Conservation (phyloP, 2,329 filamentous ascomycete species). For the Fusarium begoniae region DNA sequence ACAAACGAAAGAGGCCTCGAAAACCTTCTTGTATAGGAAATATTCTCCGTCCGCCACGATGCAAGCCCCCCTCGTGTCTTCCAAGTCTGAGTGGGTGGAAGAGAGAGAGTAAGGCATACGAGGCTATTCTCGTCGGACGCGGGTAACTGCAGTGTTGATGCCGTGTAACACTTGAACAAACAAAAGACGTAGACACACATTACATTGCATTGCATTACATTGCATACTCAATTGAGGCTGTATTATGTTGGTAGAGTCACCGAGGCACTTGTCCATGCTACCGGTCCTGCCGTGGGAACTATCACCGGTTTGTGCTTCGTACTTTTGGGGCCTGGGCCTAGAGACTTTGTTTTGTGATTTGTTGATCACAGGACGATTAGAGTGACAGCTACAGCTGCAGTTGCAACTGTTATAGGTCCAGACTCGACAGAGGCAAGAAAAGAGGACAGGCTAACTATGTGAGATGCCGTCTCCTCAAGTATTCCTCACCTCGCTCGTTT, state of each 20-base stretch:
- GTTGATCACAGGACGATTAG: not conserved
- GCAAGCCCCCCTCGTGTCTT: slow-evolving; percentile 16
- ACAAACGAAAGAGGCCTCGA: slow-evolving; percentile 3
- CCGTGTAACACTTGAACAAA: slow-evolving; percentile 39
- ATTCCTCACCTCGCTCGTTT: slow-evolving; percentile 16
- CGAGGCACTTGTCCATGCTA: slow-evolving; percentile 37
- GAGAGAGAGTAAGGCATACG: slow-evolving; percentile 42
- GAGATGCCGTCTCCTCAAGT: slow-evolving; percentile 13
- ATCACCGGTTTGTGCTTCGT: slow-evolving; percentile 33
- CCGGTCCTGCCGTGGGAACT: slow-evolving; percentile 36
- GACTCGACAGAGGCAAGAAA: not conserved
- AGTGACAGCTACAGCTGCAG: not conserved
- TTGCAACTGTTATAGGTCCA: not conserved
- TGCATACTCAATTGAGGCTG: not conserved
- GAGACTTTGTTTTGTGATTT: slow-evolving; percentile 2
- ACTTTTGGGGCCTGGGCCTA: not conserved
- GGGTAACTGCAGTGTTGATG: slow-evolving; percentile 43
- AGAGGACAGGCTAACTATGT: not conserved
- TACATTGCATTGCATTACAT: not conserved
- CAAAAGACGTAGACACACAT: not conserved
- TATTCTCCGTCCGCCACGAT: slow-evolving; percentile 16
- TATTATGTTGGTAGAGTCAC: not conserved
- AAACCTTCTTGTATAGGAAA: not conserved
- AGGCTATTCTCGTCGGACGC: slow-evolving; percentile 49
- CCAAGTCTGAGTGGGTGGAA: not conserved